Base-by-base conservation (phyloP, 2,329 filamentous ascomycete genomes). In the Colletotrichum camelliae region DNA sequence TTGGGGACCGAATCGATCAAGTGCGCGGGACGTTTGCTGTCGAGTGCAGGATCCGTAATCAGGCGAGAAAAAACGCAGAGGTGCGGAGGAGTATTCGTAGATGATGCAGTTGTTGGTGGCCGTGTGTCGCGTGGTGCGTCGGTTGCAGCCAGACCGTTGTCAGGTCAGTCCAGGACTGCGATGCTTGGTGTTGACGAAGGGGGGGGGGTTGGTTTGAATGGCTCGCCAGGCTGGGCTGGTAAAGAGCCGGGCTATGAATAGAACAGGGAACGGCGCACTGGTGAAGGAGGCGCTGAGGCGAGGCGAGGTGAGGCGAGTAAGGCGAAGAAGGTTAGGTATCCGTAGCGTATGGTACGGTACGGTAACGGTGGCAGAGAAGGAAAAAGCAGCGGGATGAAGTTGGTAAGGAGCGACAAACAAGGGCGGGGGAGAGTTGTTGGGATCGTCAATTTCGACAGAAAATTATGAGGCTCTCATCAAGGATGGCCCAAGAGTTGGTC, bases 171-270 rank as follows among this genome's bases (percentile, higher is more conserved):
- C 31, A 66, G 71, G 71, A 29, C 12, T 29, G 66, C 31, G 48
- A 70, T 55, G 43, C 70, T 74, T 67, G 71, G 70, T 60, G 58
- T 76, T 29, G 65, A 70, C 39, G 10, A 52, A 70, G 73, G 48
- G 68, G 73, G 48, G 68, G 58, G 74, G 65, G 60, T 76, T 69
- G 70, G 71, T 35, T 62, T 66, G 48, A 31, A 68, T 62, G 62
- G 73, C 33, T 73, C 68, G 73, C 73, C 58, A 55, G 55, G 70
- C 73, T 57, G 70, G 64, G 73, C 70, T 68, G 70, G 62, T 24
- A 58, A 72, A 55, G 35, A 55, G 16, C 37, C 10, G 52, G 72
- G 37, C 74, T 76, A 76, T 76, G 74, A 76, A 75, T 76, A 75
- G 74, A 76, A 67, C 58, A 70, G 71, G 71, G 71, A 70, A 76